Base-by-base conservation (phyloP, 2,329 filamentous ascomycete species). In the Fusarium proliferatum region DNA sequence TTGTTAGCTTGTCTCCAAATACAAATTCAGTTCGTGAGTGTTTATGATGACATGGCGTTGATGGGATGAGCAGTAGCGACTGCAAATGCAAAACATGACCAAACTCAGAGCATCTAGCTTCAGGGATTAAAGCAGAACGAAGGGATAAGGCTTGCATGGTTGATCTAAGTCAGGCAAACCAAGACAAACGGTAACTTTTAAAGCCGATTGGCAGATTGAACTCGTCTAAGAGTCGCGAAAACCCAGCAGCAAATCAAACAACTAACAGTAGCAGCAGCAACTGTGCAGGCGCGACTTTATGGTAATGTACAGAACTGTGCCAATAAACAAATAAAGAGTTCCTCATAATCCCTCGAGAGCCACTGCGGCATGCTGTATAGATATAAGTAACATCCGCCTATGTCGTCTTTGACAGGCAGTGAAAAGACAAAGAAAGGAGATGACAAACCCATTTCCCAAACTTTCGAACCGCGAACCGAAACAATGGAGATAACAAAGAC, bases 241-340 rank as follows among this genome's bases (percentile, higher is more conserved):
- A 78, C 74, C 75, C 77, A 79, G 76, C 74, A 79, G 74, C 73
- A 77, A 80, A 80, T 77, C 78, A 79, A 77, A 76, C 73, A 74
- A 80, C 76, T 79, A 76, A 78, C 77, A 79, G 78, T 74, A 78
- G 79, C 71, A 72, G 61, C 85, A 85, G 83, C 84, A 82, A 83
- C 77, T 82, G 82, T 80, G 79, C 67, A 69, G 61, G 58, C 79
- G 84, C 82, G 81, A 84, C 84, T 84, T 81, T 78, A 85, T 82
- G 81, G 83, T 88, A 88, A 87, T 88, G 85, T 88, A 88, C 87
- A 88, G 83, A 83, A 85, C 82, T 83, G 82, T 81, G 80, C 74
- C 78, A 79, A 79, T 75, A 73, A 79, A 79, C 74, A 77, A 74
- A 72, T 69, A 77, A 75, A 78, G 77, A 78, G 77, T 78, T 77